Conservation (phyloP, 345 rosid genomes). For the Lepidium aucheri region DNA sequence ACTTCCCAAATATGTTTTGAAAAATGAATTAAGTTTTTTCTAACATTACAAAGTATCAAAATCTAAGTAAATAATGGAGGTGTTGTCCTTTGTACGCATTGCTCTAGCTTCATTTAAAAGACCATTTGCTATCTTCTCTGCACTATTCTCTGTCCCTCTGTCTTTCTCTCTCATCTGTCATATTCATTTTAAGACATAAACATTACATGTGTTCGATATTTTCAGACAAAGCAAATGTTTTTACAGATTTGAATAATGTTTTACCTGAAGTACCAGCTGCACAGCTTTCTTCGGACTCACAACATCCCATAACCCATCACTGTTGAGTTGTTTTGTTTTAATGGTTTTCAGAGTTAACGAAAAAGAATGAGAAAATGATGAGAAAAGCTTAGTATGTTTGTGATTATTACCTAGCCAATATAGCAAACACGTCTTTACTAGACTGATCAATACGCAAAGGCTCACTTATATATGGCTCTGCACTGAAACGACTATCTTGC, state of each 20-base stretch:
- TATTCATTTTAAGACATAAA: constrained; percentile 1
- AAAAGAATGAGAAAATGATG: not conserved
- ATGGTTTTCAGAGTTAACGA: not conserved
- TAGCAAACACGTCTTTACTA: constrained; percentile 45
- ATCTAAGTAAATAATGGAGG: constrained; percentile 80
- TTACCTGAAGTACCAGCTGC: constrained; percentile 70
- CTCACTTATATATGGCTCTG: constrained; percentile 79
- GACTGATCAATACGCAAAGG: constrained; percentile 51
- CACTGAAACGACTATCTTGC: constrained; percentile 77
- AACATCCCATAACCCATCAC: constrained; percentile 98
- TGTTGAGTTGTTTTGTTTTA: constrained; percentile 19
- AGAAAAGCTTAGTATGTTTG: not conserved
- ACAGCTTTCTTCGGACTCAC: constrained; percentile 61
- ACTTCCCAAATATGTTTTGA: not conserved
- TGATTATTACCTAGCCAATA: constrained; percentile 70
- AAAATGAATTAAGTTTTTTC: not conserved
- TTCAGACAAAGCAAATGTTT: not conserved
- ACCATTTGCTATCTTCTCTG: constrained; percentile 68
- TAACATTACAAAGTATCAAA: constrained; percentile 44
- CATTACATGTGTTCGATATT: not conserved
- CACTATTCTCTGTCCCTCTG: constrained; percentile 33
- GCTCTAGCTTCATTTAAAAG: constrained; percentile 77
- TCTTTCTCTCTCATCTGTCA: constrained; percentile 53
- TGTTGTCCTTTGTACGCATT: constrained; percentile 89
- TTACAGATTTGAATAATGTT: not conserved